Evolutionary conservation across 495 filamentous ascomycete genomes (phyloP), one percentile per base, ranked within the genome.

Genomic region (Corynascus novoguineensis): DNA sequence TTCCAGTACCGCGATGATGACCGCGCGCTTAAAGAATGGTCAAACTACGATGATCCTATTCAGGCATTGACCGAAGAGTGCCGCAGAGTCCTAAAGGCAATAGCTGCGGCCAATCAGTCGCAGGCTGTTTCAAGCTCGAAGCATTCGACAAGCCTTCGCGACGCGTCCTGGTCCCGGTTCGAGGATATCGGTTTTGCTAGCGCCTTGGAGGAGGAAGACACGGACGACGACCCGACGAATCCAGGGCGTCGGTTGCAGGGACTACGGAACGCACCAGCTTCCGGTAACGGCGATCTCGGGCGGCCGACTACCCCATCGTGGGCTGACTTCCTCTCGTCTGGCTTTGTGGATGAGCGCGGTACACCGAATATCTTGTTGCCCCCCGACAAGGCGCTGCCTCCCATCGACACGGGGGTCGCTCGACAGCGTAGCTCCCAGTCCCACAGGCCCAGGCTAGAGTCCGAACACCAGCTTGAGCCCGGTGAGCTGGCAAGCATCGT

Each of bases 261-360:
- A 1, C 60, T 92, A 46, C 75, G 81, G 47, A 80, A 80, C 21
- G 80, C 80, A 7, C 83, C 89, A 5, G 78, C 81, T 11, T 89
- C 88, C 9, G 77, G 65, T 37, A 78, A 78, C 35, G 84, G 25
- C 17, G 60, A 87, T 56, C 67, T 88, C 55, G 90, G 84, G 17
- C 81, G 93, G 40, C 95, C 93, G 4, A 97, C 91, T 0, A 98
- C 93, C 3, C 93, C 93, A 10, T 97, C 93, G 1, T 97, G 92
- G 92, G 91, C 92, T 9, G 93, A 98, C 66, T 98, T 98, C 70
- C 78, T 98, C 61, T 95, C 88, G 3, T 90, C 89, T 42, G 93
- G 93, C 0, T 98, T 98, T 61, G 79, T 84, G 19, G 89, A 95
- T 57, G 87, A 93, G 47, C 75, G 74, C 10, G 72, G 66, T 7